These are phyloP conservation scores for Blastocrithidia nonstop DNA, from an alignment of 208 protist genomes.

Conservation along the genomic window DNA sequence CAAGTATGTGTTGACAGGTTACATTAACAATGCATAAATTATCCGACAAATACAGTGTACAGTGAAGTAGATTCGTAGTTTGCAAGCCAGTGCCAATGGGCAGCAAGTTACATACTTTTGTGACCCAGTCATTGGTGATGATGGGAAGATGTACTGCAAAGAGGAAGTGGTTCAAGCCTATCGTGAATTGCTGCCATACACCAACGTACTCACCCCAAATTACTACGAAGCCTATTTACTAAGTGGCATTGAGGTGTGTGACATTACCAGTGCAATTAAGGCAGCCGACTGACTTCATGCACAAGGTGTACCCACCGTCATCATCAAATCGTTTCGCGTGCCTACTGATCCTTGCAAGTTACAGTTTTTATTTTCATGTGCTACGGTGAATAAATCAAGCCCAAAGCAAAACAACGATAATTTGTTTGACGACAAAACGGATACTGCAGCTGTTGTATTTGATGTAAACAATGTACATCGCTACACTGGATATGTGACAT, in stretches of 20 bases:
- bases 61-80: constrained; percentile 37
- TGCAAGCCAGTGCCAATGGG: constrained; percentile 13
- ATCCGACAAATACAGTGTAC: constrained; percentile 41
- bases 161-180: constrained; percentile 82
- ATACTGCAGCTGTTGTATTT: neutral
- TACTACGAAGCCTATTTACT: constrained; percentile 86
- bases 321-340: constrained; percentile 74
- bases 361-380: constrained; percentile 41
- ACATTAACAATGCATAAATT: constrained; percentile 85
- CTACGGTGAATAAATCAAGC: constrained; percentile 1
- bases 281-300: constrained; percentile 75
- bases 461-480: constrained; percentile 5
- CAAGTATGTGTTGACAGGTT: constrained; percentile 87
- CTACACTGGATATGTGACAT: constrained; percentile 53
- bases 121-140: constrained; percentile 92
- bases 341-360: constrained; percentile 20
- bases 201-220: constrained; percentile 86
- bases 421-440: neutral
- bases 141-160: constrained; percentile 89
- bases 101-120: constrained; percentile 64
- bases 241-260: constrained; percentile 38
- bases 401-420: constrained; percentile 1
- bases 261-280: constrained; percentile 26
- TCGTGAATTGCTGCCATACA: constrained; percentile 46
- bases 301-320: constrained; percentile 39